Base-by-base conservation (phyloP, 2,329 filamentous ascomycete genomes). In the Aspergillus ibericus region DNA sequence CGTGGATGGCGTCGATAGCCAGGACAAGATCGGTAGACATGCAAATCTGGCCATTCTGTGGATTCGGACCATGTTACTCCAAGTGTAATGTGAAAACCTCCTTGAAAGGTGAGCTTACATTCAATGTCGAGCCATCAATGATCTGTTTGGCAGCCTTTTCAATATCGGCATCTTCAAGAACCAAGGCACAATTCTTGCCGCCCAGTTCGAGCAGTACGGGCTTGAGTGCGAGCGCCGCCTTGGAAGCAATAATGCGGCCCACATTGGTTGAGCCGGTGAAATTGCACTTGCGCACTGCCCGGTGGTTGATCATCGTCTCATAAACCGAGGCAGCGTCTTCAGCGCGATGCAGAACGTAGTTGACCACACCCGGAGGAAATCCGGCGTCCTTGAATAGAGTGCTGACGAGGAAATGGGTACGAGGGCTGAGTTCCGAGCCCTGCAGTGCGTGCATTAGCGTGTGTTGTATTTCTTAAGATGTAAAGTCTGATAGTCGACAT, bases 21-120 rank as follows among this genome's bases (percentile, higher is more conserved):
- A 85, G 68, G 52, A 92, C 85, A n/a, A 85, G 82, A 74, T 93
- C 90, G 0, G 90, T 92, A 20, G 82, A 81, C 89, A 93, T 92
- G 80, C 91, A 93, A 44, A 92, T 85, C 73, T 95, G 91, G 0
- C 90, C 90, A 1, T 72, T 69, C 66, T 76, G 70, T n/a, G 5
- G 25, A 27, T 27, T 4, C 25, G 25, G 7, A 27, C 7, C 25
- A 4, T 27, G 25, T 27, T 27, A 27, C 25, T 27, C 7, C 25
- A 7, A 27, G 25, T 27, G 4, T 7, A 27, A 27, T 27, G 25
- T 7, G 7, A 7, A 27, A 7, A 7, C 25, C 4, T 25, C n/a
- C 22, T 5, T 16, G 8, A n/a, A 7, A 3, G 6, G 7, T n/a
- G n/a, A 10, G 62, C 67, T 66, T 55, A 69, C 67, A 47, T 72